phyloP scores from a whole-genome alignment of 345 rosid species.

The Linum tenue region DNA sequence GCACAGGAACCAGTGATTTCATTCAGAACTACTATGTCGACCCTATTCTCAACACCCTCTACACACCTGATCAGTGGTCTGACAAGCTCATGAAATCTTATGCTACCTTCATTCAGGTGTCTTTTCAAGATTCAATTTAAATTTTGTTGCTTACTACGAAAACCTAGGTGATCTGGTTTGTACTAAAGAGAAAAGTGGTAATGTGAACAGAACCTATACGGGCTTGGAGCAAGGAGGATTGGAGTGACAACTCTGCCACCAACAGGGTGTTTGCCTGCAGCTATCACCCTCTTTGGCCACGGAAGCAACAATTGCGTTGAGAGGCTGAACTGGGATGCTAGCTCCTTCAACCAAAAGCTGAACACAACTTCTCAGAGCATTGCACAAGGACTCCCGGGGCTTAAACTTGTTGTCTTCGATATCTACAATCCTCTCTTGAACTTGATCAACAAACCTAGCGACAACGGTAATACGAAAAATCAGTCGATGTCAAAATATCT shows the following conservation, averaged over 20 bases:
- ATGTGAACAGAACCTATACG: constrained; percentile 57
- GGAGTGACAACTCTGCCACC: constrained; percentile 84
- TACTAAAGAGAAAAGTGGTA: not conserved
- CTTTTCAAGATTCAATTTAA: not conserved
- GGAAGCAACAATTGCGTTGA: too few relatives aligned
- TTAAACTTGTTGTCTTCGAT: constrained; percentile 71
- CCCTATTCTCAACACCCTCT: constrained; percentile 41
- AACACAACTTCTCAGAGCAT: constrained; percentile 52
- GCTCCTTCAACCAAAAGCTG: constrained; percentile 62
- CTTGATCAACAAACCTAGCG: constrained; percentile 51
- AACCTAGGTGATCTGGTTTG: not conserved
- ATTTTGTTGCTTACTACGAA: not conserved
- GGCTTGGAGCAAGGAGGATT: constrained; percentile 65
- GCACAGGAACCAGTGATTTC: constrained; percentile 85
- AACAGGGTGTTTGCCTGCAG: constrained; percentile 82
- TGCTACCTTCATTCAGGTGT: constrained; percentile 73
- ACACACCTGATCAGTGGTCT: constrained; percentile 54
- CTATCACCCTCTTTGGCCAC: constrained; percentile 24
- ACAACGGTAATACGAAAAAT: constrained; percentile 42
- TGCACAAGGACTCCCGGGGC: constrained; percentile 45
- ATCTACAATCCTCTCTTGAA: constrained; percentile 70
- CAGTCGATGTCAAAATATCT: not conserved
- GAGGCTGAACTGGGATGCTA: constrained; percentile 34
- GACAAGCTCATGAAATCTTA: constrained; percentile 56
- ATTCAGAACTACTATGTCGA: constrained; percentile 82